Percentiles rank a stretch among this genome's conserved stretches.
Evolutionary conservation across 768 basidiomycete genomes (phyloP).

Genomic region (Megacollybia marginata): DNA sequence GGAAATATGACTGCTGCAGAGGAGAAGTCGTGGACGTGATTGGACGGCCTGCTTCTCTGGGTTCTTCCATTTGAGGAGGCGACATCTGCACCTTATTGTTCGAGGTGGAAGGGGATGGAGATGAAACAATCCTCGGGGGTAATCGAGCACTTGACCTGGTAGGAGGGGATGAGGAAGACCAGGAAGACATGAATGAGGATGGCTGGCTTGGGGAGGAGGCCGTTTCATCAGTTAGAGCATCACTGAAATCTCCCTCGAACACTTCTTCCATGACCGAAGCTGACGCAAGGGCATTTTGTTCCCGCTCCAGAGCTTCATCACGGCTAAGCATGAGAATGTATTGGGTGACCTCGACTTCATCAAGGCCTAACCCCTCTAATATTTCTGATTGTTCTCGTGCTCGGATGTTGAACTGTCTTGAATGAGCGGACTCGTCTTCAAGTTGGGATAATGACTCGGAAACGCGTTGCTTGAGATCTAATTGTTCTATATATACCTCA

Average conservation of each 20-base stretch:
- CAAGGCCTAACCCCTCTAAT: constrained; percentile 60
- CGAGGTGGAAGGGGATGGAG: constrained; percentile 24
- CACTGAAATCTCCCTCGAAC: constrained; percentile 50
- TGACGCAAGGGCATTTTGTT: constrained; percentile 4
- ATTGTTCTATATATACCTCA: background rate
- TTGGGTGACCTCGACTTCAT: constrained; percentile 68
- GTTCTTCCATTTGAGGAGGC: constrained; percentile 40
- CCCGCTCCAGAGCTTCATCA: constrained; percentile 47
- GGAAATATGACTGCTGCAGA: constrained; percentile 21
- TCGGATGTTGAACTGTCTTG: constrained; percentile 32
- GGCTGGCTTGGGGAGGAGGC: background rate
- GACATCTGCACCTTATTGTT: constrained; percentile 53
- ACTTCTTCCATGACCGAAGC: constrained; percentile 13
- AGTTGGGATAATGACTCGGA: constrained; percentile 47
- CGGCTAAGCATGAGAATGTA: constrained; percentile 82
- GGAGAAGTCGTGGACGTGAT: constrained; percentile 8
- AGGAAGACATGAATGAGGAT: constrained; percentile 5
- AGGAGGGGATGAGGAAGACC: constrained; percentile 14
- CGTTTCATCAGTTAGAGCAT: constrained; percentile 3
- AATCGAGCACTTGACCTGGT: constrained; percentile 11
- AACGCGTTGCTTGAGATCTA: constrained; percentile 23
- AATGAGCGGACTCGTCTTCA: constrained; percentile 37
- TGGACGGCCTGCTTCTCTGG: constrained; percentile 44
- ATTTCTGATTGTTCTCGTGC: constrained; percentile 51
- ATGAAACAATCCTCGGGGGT: constrained; percentile 8